Percentiles rank a stretch among this genome's conserved stretches.
These are phyloP conservation scores for Boletus huronensis DNA, from an alignment of 768 basidiomycete genomes.

Conservation along the genomic window DNA sequence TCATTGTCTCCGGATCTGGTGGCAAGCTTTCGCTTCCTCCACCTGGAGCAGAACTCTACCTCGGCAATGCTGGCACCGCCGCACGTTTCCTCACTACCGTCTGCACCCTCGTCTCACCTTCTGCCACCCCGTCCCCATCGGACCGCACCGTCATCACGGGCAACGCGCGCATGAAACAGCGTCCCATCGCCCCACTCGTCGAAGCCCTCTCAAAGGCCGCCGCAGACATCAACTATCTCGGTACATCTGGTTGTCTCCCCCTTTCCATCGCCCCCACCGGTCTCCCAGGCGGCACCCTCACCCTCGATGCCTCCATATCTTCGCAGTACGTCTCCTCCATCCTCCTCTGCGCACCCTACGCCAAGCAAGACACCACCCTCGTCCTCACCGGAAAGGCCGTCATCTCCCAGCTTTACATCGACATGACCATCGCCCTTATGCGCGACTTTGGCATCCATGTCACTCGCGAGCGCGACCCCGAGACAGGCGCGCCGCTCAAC, in stretches of 20 bases:
- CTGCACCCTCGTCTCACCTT: conserved; percentile 75
- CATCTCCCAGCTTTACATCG: conserved; percentile 98
- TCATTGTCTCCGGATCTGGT: conserved; percentile 85
- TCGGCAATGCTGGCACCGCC: conserved; percentile 96
- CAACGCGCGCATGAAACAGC: conserved; percentile 98
- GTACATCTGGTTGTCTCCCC: conserved; percentile 81
- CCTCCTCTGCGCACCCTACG: conserved; percentile 94
- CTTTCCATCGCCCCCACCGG: conserved; percentile 82
- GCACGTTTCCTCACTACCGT: conserved; percentile 97
- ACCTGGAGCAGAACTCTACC: conserved; percentile 84
- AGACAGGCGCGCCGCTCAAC: conserved; percentile 62
- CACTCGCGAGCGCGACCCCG: conserved; percentile 55
- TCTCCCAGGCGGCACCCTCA: conserved; percentile 75
- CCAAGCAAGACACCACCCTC: conserved; percentile 73
- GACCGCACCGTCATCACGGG: conserved; percentile 84
- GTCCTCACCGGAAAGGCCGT: conserved; percentile 92
- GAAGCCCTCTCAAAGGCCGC: conserved; percentile 84
- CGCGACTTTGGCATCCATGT: conserved; percentile 82
- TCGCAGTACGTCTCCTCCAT: conserved; percentile 99
- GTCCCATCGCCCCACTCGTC: conserved; percentile 93
- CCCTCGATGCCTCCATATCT: conserved; percentile 90
- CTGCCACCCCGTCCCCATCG: conserved; percentile 31
- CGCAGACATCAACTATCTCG: conserved; percentile 72
- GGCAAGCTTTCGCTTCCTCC: conserved; percentile 76
- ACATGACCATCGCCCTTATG: conserved; percentile 99